phyloP scores from a whole-genome alignment of 495 filamentous ascomycete genomes.

The Penicillium soppii region DNA sequence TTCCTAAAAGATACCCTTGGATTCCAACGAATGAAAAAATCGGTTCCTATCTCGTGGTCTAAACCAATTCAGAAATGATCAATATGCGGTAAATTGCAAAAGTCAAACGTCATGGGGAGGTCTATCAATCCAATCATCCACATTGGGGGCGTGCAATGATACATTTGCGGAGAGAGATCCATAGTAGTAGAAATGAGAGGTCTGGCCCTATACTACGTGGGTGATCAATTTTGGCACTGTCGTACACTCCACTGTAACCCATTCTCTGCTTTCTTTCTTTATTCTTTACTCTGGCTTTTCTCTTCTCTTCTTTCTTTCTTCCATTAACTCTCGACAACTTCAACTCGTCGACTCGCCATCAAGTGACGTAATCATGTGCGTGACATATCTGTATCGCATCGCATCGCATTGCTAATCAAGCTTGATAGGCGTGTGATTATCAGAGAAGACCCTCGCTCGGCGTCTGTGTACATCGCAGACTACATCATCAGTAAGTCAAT shows the following conservation, averaged over 20 bases:
- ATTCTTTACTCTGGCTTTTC: neutral
- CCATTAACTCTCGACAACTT: neutral
- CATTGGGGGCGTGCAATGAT: constrained; percentile 12
- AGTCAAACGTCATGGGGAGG: neutral
- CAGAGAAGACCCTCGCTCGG: constrained; percentile 62
- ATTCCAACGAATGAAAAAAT: constrained; percentile 10
- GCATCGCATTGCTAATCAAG: constrained; percentile 13
- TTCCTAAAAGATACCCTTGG: constrained; percentile 1
- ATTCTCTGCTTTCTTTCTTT: neutral
- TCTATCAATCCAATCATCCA: neutral
- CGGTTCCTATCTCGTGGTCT: constrained; percentile 1
- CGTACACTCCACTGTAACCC: constrained; percentile 25
- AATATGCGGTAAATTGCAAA: neutral
- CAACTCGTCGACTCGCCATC: neutral
- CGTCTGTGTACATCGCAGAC: constrained; percentile 74
- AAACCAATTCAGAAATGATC: no score
- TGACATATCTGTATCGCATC: neutral
- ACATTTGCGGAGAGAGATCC: constrained; percentile 9
- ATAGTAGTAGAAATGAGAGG: constrained; percentile 5
- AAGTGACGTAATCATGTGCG: constrained; percentile 36
- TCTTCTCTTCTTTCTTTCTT: constrained; percentile 1
- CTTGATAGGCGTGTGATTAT: constrained; percentile 78
- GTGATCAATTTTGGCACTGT: constrained; percentile 20
- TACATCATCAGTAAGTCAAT: constrained; percentile 70
- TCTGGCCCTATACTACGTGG: constrained; percentile 3